phyloP scores from a whole-genome alignment of 768 basidiomycete species.

The Leucosporidium scottii region DNA sequence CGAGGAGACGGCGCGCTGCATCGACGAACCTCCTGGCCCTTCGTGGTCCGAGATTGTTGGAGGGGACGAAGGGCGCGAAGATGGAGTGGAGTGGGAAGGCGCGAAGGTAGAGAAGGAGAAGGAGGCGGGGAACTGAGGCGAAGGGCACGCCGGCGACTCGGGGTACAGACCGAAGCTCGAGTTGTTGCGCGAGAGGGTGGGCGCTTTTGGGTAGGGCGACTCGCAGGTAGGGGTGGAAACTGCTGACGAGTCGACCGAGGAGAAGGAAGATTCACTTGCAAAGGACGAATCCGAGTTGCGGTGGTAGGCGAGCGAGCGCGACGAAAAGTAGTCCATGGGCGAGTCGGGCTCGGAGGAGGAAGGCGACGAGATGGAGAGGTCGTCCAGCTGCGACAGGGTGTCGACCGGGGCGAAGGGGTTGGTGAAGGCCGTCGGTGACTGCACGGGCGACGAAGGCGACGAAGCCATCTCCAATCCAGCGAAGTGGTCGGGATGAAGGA shows the following conservation, averaged over 20 bases:
- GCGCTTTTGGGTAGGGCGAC: background rate
- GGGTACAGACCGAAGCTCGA: slow-evolving; percentile 2
- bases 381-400: background rate
- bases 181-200: slow-evolving; percentile 19
- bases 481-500: too few species aligned
- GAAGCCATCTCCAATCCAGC: too few species aligned
- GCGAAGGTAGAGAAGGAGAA: slow-evolving; percentile 11
- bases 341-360: background rate
- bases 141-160: background rate
- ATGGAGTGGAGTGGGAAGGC: slow-evolving; percentile 10
- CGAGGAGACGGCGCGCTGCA: slow-evolving; percentile 24
- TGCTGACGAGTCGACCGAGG: slow-evolving; percentile 5
- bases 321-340: background rate
- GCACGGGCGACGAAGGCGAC: too few species aligned
- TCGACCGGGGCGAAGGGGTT: too few species aligned
- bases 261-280: background rate
- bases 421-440: too few species aligned
- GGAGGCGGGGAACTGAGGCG: slow-evolving; percentile 8
- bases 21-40: slow-evolving; percentile 17
- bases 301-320: background rate
- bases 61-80: background rate
- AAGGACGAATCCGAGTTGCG: background rate
- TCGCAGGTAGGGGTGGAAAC: slow-evolving; percentile 21
- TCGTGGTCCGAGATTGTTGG: too few species aligned
- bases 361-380: background rate